Conservation (phyloP, 768 basidiomycete species). For the Suillus subalutaceus region DNA sequence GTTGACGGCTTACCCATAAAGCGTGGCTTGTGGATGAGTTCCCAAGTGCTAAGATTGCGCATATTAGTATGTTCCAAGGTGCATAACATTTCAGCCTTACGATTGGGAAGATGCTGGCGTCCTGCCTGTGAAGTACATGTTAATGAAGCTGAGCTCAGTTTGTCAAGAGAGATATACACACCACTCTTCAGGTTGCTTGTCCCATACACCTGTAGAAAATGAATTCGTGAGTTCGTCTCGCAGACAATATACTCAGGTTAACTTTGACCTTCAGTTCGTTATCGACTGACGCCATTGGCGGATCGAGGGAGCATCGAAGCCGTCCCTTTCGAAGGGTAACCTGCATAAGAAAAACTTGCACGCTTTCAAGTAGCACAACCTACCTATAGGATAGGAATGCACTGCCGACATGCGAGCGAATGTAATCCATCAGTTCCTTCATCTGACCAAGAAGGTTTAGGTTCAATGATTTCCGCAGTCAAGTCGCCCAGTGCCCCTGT, state of each 20-base stretch:
- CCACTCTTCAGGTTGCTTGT: slow-evolving; percentile 19
- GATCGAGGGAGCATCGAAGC: slow-evolving; percentile 24
- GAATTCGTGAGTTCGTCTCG: neutral
- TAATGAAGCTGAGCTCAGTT: neutral
- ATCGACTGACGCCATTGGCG: slow-evolving; percentile 19
- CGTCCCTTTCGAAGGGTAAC: slow-evolving; percentile 11
- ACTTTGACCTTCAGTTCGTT: slow-evolving; percentile 17
- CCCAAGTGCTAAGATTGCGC: slow-evolving; percentile 17
- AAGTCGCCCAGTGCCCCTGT: slow-evolving; percentile 19
- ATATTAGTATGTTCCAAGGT: neutral
- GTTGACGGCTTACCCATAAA: slow-evolving; percentile 16
- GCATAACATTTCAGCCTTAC: slow-evolving; percentile 8
- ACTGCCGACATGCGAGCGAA: slow-evolving; percentile 13
- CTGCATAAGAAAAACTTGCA: neutral
- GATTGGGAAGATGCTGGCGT: slow-evolving; percentile 22
- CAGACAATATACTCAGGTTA: neutral
- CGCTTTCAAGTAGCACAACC: neutral
- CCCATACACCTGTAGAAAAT: slow-evolving; percentile 17
- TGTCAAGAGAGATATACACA: slow-evolving; percentile 6
- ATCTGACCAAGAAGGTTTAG: slow-evolving; percentile 19
- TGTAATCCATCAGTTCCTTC: slow-evolving; percentile 19
- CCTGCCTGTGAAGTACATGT: slow-evolving; percentile 17
- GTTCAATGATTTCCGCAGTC: slow-evolving; percentile 18
- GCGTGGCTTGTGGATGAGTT: slow-evolving; percentile 22
- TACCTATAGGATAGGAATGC: slow-evolving; percentile 18